Evolutionary conservation across 768 basidiomycete genomes (phyloP).

Genomic region (Lactarius sp.): DNA sequence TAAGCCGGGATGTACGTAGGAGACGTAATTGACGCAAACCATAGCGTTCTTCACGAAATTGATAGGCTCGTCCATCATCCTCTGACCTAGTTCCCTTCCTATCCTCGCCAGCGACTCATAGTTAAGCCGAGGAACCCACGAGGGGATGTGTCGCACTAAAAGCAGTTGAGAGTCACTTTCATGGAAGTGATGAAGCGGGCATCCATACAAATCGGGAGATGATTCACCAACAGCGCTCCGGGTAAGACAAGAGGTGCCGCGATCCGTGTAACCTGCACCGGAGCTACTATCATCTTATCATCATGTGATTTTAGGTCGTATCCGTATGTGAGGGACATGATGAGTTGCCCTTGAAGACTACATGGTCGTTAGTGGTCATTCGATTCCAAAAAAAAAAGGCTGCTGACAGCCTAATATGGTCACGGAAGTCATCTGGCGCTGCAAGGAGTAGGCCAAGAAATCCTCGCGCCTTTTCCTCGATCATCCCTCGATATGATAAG

Average conservation of each 20-base stretch:
- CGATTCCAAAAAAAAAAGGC: fast-evolving
- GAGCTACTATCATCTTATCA: not conserved
- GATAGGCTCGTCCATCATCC: not conserved
- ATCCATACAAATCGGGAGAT: constrained; percentile 15
- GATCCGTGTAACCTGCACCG: not conserved
- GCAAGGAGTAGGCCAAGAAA: not conserved
- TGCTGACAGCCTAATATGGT: not conserved
- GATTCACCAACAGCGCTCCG: constrained; percentile 2
- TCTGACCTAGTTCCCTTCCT: not conserved
- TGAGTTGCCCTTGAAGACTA: not conserved
- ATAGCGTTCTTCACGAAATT: not conserved
- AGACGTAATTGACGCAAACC: not conserved
- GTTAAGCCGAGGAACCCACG: constrained; percentile 14
- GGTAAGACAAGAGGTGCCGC: not conserved
- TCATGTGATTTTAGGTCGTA: not conserved
- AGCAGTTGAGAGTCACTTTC: not conserved
- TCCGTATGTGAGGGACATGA: constrained; percentile 13
- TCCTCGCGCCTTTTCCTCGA: not conserved
- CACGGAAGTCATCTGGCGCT: not conserved
- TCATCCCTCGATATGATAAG: not conserved
- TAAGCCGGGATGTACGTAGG: not conserved
- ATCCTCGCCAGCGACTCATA: not conserved
- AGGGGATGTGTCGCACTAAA: constrained; percentile 14
- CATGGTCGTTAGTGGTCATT: not conserved
- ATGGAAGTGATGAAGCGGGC: too few species aligned